Base-by-base conservation (phyloP, 2,329 filamentous ascomycete genomes). In the Aspergillus sclerotialis region DNA sequence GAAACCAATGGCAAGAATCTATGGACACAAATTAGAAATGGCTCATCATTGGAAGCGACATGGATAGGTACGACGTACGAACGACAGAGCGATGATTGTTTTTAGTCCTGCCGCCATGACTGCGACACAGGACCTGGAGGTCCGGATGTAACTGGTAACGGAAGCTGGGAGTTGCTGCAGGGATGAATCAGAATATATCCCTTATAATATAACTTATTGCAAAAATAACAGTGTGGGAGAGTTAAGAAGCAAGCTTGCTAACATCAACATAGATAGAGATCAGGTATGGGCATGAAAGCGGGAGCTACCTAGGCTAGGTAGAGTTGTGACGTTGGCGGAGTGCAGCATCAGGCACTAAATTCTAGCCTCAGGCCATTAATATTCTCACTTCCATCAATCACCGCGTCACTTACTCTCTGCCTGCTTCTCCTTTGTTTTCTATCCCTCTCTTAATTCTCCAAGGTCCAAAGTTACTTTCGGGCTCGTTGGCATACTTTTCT, bases 71-170 rank as follows among this genome's bases (percentile, higher is more conserved):
- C n/a, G n/a, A 50, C 78, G 36, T 76, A 85, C 92, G 69, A 98
- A 98, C 60, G 92, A 96, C 52, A 98, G 84, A 46, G 86, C 87
- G 65, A 98, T 98, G 68, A 98, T 98, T 50, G 92, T 98, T 71
- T 95, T 96, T 58, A 98, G 81, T 61, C 92, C 92, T 53, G 92
- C 88, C 72, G 85, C 77, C 69, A 69, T 73, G 52, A 46, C 52
- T 53, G 50, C 50, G 49, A n/a, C n/a, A n/a, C 51, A 50, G 41
- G 45, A 26, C 19, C 10, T 10, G 19, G 19, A 10, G 19, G 19
- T 23, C 19, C 6, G 19, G 6, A 23, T n/a, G n/a, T n/a, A n/a
- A n/a, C n/a, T n/a, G n/a, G n/a, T n/a, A n/a, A n/a, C n/a, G n/a
- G n/a, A n/a, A n/a, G n/a, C n/a, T n/a, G n/a, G n/a, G n/a, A n/a